Percentiles rank a stretch among this genome's conserved stretches.
phyloP scores from a whole-genome alignment of 169 alveolate genomes.

The Plasmodium coatneyi region DNA sequence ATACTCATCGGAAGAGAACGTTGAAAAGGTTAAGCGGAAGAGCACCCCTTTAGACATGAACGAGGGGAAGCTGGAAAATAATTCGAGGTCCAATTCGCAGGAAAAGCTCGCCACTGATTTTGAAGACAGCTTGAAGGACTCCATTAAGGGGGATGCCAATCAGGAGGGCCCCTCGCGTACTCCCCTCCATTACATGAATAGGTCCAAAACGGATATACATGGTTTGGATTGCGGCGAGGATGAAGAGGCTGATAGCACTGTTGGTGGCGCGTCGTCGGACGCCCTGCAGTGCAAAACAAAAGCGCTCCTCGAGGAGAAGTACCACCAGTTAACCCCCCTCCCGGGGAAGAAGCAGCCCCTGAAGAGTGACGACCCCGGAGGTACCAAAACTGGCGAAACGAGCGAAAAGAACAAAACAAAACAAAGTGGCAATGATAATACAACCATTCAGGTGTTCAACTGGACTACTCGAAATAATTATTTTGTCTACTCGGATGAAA shows the following conservation, averaged over 20 bases:
- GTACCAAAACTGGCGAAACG: neutral
- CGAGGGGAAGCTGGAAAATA: neutral
- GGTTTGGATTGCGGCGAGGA: neutral
- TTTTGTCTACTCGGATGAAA: conserved; percentile 82
- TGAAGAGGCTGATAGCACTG: neutral
- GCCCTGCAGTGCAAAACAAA: neutral
- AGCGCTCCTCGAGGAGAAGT: neutral
- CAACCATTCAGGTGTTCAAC: conserved; percentile 77
- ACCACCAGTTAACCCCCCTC: neutral
- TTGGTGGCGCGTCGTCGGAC: neutral
- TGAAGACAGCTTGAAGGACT: neutral
- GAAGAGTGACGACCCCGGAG: neutral
- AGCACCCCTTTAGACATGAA: neutral
- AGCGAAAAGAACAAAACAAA: neutral
- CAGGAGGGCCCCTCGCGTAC: neutral
- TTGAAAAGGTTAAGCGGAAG: neutral
- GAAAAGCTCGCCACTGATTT: neutral
- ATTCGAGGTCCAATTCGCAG: neutral
- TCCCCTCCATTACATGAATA: neutral
- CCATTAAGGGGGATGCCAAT: neutral
- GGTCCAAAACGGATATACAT: neutral
- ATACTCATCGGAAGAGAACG: neutral
- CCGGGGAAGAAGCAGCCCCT: neutral
- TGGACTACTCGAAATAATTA: conserved; percentile 84
- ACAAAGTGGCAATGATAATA: neutral